Evolutionary conservation across 371 early-diverging fungal genomes (phyloP).

Genomic region (Smittium mucronatum): DNA sequence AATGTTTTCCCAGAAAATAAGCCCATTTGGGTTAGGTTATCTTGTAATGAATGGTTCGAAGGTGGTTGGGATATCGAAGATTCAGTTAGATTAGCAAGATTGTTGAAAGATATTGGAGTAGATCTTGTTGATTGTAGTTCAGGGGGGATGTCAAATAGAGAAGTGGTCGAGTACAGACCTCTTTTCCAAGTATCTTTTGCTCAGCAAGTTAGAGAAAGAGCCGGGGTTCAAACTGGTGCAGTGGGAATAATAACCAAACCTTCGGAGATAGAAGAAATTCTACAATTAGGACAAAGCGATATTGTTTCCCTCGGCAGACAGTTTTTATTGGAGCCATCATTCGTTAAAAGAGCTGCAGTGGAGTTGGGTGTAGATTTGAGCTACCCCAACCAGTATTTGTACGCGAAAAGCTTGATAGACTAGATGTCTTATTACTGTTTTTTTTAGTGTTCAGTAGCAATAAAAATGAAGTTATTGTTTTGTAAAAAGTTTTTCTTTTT

Average conservation of each 20-base stretch:
- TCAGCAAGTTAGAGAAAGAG: conserved; percentile 39
- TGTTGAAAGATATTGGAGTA: conserved; percentile 46
- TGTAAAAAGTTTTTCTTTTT: too few relatives aligned
- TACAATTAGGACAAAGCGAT: conserved; percentile 55
- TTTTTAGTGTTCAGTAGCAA: too few relatives aligned
- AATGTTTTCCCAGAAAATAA: conserved; percentile 58
- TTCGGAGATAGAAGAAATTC: conserved; percentile 50
- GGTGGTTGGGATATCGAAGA: conserved; percentile 54
- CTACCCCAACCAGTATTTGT: conserved; percentile 29
- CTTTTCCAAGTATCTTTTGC: conserved; percentile 65
- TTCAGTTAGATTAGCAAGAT: conserved; percentile 40
- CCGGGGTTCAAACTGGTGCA: conserved; percentile 44
- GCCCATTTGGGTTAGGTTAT: conserved; percentile 68
- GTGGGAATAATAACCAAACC: conserved; percentile 62
- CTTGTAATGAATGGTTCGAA: conserved; percentile 52
- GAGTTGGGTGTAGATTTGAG: conserved; percentile 49
- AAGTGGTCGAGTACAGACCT: conserved; percentile 37
- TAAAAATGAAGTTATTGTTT: too few relatives aligned
- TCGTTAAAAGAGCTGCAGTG: conserved; percentile 31
- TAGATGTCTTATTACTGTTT: too few relatives aligned
- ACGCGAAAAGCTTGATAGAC: neutral
- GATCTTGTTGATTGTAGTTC: conserved; percentile 60
- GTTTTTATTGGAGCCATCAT: conserved; percentile 57
- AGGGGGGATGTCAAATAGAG: conserved; percentile 46
- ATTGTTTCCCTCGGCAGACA: conserved; percentile 58